Evolutionary conservation across 1,139 yeast genomes (phyloP).

Genomic region (Protomyces arabidopsidicola): DNA sequence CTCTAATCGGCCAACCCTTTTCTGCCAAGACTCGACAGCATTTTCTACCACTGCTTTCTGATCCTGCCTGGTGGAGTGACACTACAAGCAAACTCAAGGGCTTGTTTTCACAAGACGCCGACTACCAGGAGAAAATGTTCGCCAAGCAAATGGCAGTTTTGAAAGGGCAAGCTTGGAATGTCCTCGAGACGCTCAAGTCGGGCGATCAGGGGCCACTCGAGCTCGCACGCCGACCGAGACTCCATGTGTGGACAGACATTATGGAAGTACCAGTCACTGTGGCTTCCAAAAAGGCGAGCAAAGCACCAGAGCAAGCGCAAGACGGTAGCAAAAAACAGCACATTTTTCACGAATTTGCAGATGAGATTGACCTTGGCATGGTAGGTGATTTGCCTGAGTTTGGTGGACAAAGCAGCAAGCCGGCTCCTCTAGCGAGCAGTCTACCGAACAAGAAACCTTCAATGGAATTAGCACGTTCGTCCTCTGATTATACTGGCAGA

Average conservation of each 20-base stretch:
- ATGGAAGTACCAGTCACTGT: conserved; percentile 53
- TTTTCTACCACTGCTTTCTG: conserved; percentile 56
- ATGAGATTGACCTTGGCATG: conserved; percentile 20
- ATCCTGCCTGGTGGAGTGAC: conserved; percentile 68
- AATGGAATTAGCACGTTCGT: conserved; percentile 1
- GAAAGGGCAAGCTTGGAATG: conserved; percentile 76
- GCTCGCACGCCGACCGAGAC: conserved; percentile 36
- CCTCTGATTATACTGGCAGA: neutral
- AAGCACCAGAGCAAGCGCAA: conserved; percentile 41
- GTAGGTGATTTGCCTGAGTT: conserved; percentile 12
- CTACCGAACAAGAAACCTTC: conserved; percentile 29
- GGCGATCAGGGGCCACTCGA: conserved; percentile 65
- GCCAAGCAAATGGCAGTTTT: conserved; percentile 62
- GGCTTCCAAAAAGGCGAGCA: conserved; percentile 38
- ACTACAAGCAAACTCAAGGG: conserved; percentile 48
- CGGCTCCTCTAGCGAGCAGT: neutral
- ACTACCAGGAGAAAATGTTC: conserved; percentile 66
- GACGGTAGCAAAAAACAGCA: conserved; percentile 13
- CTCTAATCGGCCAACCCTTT: conserved; percentile 65
- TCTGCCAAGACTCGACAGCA: conserved; percentile 54
- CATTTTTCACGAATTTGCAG: conserved; percentile 22
- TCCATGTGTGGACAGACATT: conserved; percentile 34
- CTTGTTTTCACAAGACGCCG: conserved; percentile 54
- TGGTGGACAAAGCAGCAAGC: neutral
- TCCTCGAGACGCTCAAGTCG: conserved; percentile 58